phyloP scores from a whole-genome alignment of 1,284 basidiomycete species.

The Cryptococcus depauperatus region DNA sequence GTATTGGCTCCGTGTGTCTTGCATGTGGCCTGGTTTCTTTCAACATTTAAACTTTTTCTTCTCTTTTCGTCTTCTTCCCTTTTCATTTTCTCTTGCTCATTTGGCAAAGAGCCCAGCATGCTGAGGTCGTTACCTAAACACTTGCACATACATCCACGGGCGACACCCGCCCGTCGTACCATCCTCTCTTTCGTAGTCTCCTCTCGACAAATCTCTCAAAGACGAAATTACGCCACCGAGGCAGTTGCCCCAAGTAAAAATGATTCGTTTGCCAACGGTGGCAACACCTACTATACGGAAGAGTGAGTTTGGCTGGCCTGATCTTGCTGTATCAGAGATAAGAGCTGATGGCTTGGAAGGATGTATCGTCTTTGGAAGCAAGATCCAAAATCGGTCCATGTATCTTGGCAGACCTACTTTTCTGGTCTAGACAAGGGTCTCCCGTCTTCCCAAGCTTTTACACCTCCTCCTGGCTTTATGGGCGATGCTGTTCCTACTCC shows the following conservation, averaged over 20 bases:
- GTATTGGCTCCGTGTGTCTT: background rate
- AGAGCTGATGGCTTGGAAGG: constrained; percentile 34
- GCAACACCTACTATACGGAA: constrained; percentile 90
- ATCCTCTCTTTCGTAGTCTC: constrained; percentile 4
- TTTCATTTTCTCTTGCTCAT: constrained; percentile 1
- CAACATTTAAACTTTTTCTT: background rate
- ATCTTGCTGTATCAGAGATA: background rate
- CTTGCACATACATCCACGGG: constrained; percentile 3
- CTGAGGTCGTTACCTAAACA: constrained; percentile 26
- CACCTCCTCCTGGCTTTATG: constrained; percentile 60
- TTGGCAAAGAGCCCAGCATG: no score
- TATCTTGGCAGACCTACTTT: constrained; percentile 94
- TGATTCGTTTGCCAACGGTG: constrained; percentile 73
- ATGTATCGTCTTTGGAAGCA: constrained; percentile 88
- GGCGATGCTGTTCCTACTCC: constrained; percentile 54
- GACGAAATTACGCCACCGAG: constrained; percentile 31
- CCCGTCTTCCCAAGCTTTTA: constrained; percentile 72
- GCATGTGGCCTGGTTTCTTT: background rate
- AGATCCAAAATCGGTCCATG: constrained; percentile 86
- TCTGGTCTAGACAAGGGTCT: constrained; percentile 85
- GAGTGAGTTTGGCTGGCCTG: constrained; percentile 48
- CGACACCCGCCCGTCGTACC: constrained; percentile 9
- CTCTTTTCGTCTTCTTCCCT: background rate
- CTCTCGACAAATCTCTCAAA: constrained; percentile 1
- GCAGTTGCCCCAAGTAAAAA: constrained; percentile 41